Evolutionary conservation across 106 monocot genomes (phyloP), one percentile per base, ranked within the genome.

Genomic region (Dioscorea dumetorum): DNA sequence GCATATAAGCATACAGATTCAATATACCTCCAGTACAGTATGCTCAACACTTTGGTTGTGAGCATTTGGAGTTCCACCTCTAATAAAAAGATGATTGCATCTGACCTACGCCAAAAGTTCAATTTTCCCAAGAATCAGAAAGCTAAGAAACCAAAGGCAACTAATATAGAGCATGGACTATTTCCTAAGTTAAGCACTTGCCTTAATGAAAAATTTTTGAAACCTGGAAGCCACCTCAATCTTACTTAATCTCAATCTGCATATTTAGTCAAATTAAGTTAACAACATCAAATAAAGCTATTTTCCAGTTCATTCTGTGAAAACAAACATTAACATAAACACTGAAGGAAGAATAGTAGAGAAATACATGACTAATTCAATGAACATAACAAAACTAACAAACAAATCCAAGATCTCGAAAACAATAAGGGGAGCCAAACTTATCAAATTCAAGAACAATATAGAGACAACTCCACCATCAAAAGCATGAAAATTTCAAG

Each of bases 51-150:
- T 11, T 63, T 63, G 33, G 34, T 16, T 12, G 33, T 33, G 13
- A 48, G 22, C 65, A 66, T 66, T 49, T 49, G 2, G 20, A 41
- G 12, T 21, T n/a, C 49, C 41, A 22, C 21, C 12, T 33, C 34
- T 41, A n/a, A 48, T 41, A n/a, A 48, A 66, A n/a, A 10, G 21
- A 19, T 66, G 7, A 22, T n/a, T 49, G 21, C 41, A 49, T n/a
- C 48, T 66, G 48, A 66, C 65, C 65, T 66, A 49, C 20, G 48
- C 65, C 48, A 63, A 63, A 16, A 63, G 34, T 63, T 2, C 15
- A 7, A 3, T 34, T 63, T 12, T 24, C 60, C 22, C 60, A 10
- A 22, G 0, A 24, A 22, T 12, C 23, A 23, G 23, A 60, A 24
- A 60, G 22, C n/a, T 5, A 56, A 56, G 19, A 19, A 56, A 56